A percentile compares a stretch with the other conserved stretches of the same genome.
Conservation (phyloP, 2,329 filamentous ascomycete genomes). For the Cladosporium sp. region DNA sequence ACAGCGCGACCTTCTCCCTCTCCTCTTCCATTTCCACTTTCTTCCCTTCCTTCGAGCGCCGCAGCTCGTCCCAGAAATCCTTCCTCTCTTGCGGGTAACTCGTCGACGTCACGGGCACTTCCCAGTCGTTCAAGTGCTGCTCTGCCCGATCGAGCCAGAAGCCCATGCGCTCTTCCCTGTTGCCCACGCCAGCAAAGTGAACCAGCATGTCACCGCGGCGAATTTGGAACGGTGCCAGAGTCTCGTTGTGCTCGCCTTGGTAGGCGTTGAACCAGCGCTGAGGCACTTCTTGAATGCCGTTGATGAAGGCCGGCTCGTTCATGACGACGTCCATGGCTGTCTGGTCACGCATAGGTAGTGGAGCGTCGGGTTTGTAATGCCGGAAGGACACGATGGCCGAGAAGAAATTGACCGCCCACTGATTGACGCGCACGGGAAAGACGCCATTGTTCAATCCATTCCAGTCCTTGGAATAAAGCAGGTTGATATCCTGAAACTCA, state of each 20-base stretch:
- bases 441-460: conserved; percentile 42
- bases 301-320: conserved; percentile 29
- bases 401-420: conserved; percentile 38
- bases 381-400: conserved; percentile 36
- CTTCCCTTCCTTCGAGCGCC: conserved; percentile 22
- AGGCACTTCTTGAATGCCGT: conserved; percentile 33
- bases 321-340: conserved; percentile 38
- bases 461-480: conserved; percentile 36
- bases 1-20: conserved; percentile 21
- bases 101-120: conserved; percentile 34
- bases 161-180: conserved; percentile 32
- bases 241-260: conserved; percentile 35
- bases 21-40: conserved; percentile 19
- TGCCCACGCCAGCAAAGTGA: conserved; percentile 38
- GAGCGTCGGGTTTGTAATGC: conserved; percentile 34
- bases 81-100: conserved; percentile 33
- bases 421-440: conserved; percentile 38
- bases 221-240: conserved; percentile 32
- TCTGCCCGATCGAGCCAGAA: conserved; percentile 36
- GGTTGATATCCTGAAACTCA: conserved; percentile 33
- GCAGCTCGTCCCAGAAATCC: conserved; percentile 34
- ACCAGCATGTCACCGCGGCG: conserved; percentile 39
- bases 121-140: conserved; percentile 36
- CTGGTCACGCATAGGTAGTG: conserved; percentile 37
- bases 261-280: conserved; percentile 45